phyloP scores from a whole-genome alignment of 805 yeast species.

The Candida ipomoeae region DNA sequence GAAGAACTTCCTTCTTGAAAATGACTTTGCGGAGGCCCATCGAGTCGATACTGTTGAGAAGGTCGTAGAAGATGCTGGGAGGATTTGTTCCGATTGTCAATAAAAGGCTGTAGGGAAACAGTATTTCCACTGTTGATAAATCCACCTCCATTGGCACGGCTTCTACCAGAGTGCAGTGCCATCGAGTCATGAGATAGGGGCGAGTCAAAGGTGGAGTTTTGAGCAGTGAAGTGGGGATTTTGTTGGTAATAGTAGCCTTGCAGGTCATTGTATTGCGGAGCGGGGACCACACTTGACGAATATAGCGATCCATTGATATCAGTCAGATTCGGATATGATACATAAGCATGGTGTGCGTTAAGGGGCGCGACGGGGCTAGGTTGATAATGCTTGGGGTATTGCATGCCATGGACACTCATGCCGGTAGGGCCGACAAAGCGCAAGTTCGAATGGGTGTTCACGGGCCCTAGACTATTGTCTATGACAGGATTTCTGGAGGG shows the following conservation, averaged over 20 bases:
- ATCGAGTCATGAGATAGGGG: neutral
- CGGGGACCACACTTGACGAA: neutral
- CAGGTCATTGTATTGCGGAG: neutral
- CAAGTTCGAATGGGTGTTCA: neutral
- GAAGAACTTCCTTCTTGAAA: neutral
- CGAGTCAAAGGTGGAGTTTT: neutral
- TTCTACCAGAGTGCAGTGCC: constrained; percentile 1
- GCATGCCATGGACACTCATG: neutral
- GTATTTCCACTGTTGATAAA: neutral
- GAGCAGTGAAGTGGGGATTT: neutral
- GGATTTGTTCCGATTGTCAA: neutral
- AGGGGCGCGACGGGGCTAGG: neutral
- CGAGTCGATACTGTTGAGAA: neutral
- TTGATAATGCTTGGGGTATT: neutral
- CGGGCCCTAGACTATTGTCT: neutral
- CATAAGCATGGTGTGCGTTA: neutral
- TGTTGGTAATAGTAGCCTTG: neutral
- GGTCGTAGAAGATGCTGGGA: neutral
- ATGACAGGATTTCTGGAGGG: constrained; percentile 4
- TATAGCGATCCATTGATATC: neutral
- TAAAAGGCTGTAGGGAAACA: neutral
- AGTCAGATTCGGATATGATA: neutral
- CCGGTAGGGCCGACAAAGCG: neutral
- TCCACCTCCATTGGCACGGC: neutral
- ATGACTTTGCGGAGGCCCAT: neutral